Percentiles rank a stretch among this genome's conserved stretches.
Conservation (phyloP, 208 protist genomes). For the Crithidia bombi region DNA sequence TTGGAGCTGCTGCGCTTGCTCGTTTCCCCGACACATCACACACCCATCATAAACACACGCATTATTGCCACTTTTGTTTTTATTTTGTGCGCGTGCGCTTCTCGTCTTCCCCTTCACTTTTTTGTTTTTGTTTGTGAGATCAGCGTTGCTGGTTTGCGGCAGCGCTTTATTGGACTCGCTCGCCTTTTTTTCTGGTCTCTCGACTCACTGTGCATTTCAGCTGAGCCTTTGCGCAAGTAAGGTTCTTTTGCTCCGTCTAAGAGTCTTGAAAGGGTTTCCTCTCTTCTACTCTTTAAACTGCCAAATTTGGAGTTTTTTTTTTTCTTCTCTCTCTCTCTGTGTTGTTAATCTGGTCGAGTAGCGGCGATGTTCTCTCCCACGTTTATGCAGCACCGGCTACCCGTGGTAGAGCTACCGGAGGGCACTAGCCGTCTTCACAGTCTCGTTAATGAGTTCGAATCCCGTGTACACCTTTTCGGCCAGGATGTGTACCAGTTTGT, state of each 20-base stretch:
- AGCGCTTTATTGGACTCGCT: too few species aligned
- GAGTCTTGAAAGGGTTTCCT: too few species aligned
- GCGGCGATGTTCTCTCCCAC: background rate
- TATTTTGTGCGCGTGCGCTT: background rate
- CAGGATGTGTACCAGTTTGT: slow-evolving; percentile 3
- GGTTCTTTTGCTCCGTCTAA: too few species aligned
- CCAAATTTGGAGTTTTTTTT: too few species aligned
- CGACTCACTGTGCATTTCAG: too few species aligned
- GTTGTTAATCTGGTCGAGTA: background rate
- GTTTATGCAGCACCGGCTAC: background rate
- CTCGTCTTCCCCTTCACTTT: background rate
- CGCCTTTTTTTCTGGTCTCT: background rate
- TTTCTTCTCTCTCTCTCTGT: background rate
- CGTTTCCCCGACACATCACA: background rate
- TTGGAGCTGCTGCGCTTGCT: background rate
- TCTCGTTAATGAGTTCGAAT: slow-evolving; percentile 6
- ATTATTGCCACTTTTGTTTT: background rate
- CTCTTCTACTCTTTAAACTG: too few species aligned
- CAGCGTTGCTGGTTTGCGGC: slow-evolving; percentile 8
- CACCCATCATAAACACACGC: background rate
- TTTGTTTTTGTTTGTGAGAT: background rate
- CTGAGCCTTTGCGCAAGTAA: too few species aligned
- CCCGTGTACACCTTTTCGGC: slow-evolving; percentile 4
- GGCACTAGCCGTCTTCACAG: slow-evolving; percentile 3
- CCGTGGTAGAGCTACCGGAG: background rate